Percentiles rank a stretch among this genome's conserved stretches.
These are phyloP conservation scores for Rhododendron williamsianum DNA, from an alignment of 148 eudicot species.

Conservation along the genomic window DNA sequence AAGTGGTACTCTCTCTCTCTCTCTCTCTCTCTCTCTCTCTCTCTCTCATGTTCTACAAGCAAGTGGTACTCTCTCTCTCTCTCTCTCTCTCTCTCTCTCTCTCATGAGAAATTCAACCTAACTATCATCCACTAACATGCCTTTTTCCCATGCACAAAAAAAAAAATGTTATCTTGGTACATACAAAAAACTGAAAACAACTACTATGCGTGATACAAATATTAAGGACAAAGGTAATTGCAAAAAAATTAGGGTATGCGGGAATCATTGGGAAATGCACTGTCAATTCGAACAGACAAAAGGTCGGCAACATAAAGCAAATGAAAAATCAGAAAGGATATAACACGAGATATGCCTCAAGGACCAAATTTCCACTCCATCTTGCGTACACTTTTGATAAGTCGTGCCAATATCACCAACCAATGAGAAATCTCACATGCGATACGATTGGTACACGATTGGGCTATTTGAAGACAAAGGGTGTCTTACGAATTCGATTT, in stretches of 20 bases:
- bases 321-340: not conserved
- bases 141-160: not conserved
- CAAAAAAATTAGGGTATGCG: not conserved
- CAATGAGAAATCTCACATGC: not conserved
- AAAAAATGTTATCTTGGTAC: not conserved
- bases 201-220: not conserved
- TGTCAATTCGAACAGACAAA: not conserved
- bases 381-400: not conserved
- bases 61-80: not conserved
- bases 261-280: not conserved
- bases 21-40: not conserved
- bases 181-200: too few species aligned
- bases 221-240: not conserved
- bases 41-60: not conserved
- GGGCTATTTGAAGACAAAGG: not conserved
- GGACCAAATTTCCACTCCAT: not conserved
- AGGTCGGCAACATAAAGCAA: not conserved
- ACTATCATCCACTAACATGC: not conserved
- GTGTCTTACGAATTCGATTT: not conserved
- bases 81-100: not conserved
- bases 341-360: not conserved
- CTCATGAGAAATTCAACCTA: too few species aligned
- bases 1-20: not conserved
- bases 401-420: not conserved
- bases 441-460: not conserved